Conservation (phyloP, 176 grass and related monocot genomes). For the Oryza coarctata region DNA sequence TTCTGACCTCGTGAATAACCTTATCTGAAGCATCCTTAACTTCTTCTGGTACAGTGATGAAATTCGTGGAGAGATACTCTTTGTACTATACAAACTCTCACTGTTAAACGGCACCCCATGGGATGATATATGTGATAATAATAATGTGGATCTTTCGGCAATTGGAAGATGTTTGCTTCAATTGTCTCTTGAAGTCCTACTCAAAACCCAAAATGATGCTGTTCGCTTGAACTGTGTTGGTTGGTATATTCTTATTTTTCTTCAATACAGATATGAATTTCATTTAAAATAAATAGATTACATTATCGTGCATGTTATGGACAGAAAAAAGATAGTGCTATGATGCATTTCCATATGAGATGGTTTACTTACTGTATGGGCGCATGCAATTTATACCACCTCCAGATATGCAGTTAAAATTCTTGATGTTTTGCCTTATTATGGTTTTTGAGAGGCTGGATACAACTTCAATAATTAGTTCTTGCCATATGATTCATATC, state of each 20-base stretch:
- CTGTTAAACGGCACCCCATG: slow-evolving; percentile 66
- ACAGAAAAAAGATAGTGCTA: neutral
- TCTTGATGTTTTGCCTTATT: neutral
- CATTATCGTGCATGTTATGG: neutral
- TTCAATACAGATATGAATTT: neutral
- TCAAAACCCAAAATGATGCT: slow-evolving; percentile 85
- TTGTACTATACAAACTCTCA: slow-evolving; percentile 80
- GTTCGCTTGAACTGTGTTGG: slow-evolving; percentile 92
- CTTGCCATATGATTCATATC: neutral
- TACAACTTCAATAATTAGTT: slow-evolving; percentile 23
- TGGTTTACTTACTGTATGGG: slow-evolving; percentile 4
- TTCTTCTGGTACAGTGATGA: slow-evolving; percentile 71
- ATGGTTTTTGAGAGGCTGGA: neutral
- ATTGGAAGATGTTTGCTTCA: slow-evolving; percentile 52
- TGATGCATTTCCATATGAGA: slow-evolving; percentile 1
- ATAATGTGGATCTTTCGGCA: slow-evolving; percentile 37
- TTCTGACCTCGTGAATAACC: neutral
- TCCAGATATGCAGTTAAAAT: neutral
- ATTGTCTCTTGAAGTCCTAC: slow-evolving; percentile 74
- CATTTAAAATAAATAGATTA: neutral
- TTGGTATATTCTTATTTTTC: slow-evolving; percentile 40
- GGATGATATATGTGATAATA: slow-evolving; percentile 50
- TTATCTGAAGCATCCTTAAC: slow-evolving; percentile 33
- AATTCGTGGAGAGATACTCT: slow-evolving; percentile 82
- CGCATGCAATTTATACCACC: neutral